Evolutionary conservation across 2,329 filamentous ascomycete genomes (phyloP).

Genomic region (Penicillium sp.): DNA sequence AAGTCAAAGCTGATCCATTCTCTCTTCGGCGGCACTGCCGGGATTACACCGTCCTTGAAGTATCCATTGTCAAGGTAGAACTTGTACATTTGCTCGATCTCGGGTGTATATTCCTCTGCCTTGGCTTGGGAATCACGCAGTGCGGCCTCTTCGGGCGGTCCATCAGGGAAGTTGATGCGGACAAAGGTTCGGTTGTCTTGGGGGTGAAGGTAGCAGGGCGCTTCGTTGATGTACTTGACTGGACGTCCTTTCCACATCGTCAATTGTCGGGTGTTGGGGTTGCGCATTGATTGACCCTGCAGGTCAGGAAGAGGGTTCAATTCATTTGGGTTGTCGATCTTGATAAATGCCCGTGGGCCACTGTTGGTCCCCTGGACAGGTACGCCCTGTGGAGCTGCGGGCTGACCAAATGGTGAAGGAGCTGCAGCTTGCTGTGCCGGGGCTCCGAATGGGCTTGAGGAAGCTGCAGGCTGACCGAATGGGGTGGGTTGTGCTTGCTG

Average conservation of each 20-base stretch:
- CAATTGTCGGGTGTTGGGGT: slow-evolving; percentile 44
- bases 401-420: slow-evolving; percentile 25
- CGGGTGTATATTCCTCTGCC: slow-evolving; percentile 50
- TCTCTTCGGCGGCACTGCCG: slow-evolving; percentile 71
- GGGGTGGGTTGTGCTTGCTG: slow-evolving; percentile 12
- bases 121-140: slow-evolving; percentile 53
- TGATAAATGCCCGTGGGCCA: slow-evolving; percentile 30
- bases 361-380: slow-evolving; percentile 16
- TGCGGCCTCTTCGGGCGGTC: slow-evolving; percentile 55
- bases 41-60: slow-evolving; percentile 71
- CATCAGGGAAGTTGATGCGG: slow-evolving; percentile 72
- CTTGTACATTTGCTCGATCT: slow-evolving; percentile 61
- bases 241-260: slow-evolving; percentile 62
- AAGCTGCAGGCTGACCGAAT: slow-evolving; percentile 34
- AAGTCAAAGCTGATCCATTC: slow-evolving; percentile 76
- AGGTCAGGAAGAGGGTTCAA: slow-evolving; percentile 39
- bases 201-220: slow-evolving; percentile 52
- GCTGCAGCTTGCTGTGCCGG: neutral
- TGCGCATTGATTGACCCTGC: slow-evolving; percentile 36
- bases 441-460: slow-evolving; percentile 33
- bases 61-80: slow-evolving; percentile 62
- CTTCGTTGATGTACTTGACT: slow-evolving; percentile 57
- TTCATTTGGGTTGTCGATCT: slow-evolving; percentile 26
- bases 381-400: slow-evolving; percentile 25
- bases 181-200: slow-evolving; percentile 57